Base-by-base conservation (phyloP, 495 filamentous ascomycete species). In the Clohesyomyces aquaticus region DNA sequence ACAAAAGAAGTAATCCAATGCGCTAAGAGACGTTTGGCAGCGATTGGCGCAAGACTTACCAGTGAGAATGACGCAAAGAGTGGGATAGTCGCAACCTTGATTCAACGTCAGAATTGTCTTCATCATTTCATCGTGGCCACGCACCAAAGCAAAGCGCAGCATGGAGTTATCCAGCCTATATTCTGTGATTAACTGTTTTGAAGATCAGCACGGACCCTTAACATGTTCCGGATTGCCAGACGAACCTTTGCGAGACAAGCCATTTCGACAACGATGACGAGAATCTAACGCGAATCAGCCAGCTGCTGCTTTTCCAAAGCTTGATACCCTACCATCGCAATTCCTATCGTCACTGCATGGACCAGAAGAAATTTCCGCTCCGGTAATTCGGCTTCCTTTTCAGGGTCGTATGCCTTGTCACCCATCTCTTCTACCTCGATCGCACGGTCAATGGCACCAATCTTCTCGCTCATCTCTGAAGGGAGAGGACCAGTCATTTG, bases 51-150 rank as follows among this genome's bases (percentile, higher is more conserved):
- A 22, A 58, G 46, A 67, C 65, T 25, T 59, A 68, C 65, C 27
- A 69, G 50, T 0, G 61, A 65, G 57, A 75, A 72, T 47, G 69
- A 66, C n/a, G 71, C 65, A 52, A 74, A 74, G 16, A 75, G 58
- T 3, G 72, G 72, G 35, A 74, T 68, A 9, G 70, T 72, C 23
- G 73, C 72, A 65, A 69, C 65, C 65, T 68, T 68, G 41, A 59
- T 48, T 45, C 53, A 63, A 63, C 54, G 59, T 68, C 53, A 68
- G 65, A 26, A 47, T 47, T 9, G 14, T 21, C 3, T 54, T 45
- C 26, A 38, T 47, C 21, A 26, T 47, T 16, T 21, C 32, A 21
- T 16, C 19, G 3, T 18, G 19, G 19, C 4, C 1, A 69, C 66
- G 1, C 63, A 72, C 72, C 26, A 74, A 65, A 27, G 71, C 72